Base-by-base conservation (phyloP, 1,139 yeast genomes). In the Pichia sp. region DNA sequence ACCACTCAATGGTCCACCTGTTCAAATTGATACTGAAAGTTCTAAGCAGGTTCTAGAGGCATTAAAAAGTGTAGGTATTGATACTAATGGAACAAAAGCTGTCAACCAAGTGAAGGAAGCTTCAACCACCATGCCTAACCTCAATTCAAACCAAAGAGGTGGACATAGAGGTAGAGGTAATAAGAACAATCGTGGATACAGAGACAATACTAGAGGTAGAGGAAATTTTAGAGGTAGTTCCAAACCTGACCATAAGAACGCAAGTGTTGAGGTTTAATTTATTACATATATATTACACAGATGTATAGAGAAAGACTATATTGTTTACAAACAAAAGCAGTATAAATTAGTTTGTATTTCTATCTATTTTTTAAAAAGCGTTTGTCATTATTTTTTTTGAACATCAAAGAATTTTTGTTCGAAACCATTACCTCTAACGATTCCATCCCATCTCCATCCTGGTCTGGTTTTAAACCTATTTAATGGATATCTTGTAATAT, bases 361-460 rank as follows among this genome's bases (percentile, higher is more conserved):
- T 18, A 18, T 18, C 18, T 18, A 18, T 18, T 18, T 18, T 18
- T 18, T 18, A 18, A 18, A 18, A 18, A 9, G 6, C 32, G 32
- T 30, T 30, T 6, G 32, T 36, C 39, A 36, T 36, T 8, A 8
- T 33, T 41, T 44, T n/a, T 37, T 39, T 11, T 51, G 77, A 53
- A 74, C 76, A 38, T 75, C 70, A 60, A 86, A 73, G 72, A 86
- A 75, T 53, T 74, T 69, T 44, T 69, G 70, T 62, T 90, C 97
- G 66, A 86, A 90, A n/a, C 97, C 97, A 62, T 84, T 90, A 0
- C 95, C 79, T 52, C 97, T 70, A 65, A 88, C 94, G 0, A 89
- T 82, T 0, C 97, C 97, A 63, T 90, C 97, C 97, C 97, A 90
- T 49, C 87, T 71, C 56, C 73, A 71, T 0, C 97, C 97, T 0